phyloP scores from a whole-genome alignment of 805 yeast genomes.

The Cyberlindnera mrakii region DNA sequence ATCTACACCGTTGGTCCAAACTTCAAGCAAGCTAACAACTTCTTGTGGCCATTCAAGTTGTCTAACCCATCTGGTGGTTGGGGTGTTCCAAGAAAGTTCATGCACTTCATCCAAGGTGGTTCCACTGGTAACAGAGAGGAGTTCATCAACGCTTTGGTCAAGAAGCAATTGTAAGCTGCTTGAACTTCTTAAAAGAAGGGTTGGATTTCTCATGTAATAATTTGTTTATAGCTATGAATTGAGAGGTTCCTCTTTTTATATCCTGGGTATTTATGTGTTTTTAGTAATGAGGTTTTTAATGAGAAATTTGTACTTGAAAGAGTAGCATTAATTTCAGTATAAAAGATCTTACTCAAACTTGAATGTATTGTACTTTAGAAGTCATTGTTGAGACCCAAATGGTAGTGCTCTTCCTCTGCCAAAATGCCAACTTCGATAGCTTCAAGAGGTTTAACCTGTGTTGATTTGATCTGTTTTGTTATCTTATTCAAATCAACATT shows the following conservation, averaged over 20 bases:
- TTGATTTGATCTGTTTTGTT: conserved; percentile 43
- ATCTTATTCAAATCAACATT: conserved; percentile 41
- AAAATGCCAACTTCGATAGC: conserved; percentile 1
- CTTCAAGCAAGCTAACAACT: conserved; percentile 98
- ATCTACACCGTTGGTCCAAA: conserved; percentile 94
- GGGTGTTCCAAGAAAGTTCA: conserved; percentile 96
- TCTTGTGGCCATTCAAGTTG: conserved; percentile 96
- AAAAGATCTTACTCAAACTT: neutral
- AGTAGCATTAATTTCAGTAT: neutral
- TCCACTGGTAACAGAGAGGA: conserved; percentile 98
- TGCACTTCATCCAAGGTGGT: conserved; percentile 97
- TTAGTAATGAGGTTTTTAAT: neutral
- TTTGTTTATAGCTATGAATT: conserved; percentile 8
- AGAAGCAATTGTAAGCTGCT: conserved; percentile 31
- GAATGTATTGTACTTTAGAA: neutral
- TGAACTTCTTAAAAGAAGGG: conserved; percentile 4
- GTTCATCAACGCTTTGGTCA: conserved; percentile 89
- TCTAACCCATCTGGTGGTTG: conserved; percentile 97
- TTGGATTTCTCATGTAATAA: neutral
- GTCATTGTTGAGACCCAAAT: neutral
- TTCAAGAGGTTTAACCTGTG: conserved; percentile 34
- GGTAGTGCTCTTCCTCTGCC: neutral
- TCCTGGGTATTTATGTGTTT: neutral
- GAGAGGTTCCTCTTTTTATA: conserved; percentile 8
- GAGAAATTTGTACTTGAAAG: neutral